Conservation (phyloP, 495 filamentous ascomycete genomes). For the Lasiosphaeris hirsuta region DNA sequence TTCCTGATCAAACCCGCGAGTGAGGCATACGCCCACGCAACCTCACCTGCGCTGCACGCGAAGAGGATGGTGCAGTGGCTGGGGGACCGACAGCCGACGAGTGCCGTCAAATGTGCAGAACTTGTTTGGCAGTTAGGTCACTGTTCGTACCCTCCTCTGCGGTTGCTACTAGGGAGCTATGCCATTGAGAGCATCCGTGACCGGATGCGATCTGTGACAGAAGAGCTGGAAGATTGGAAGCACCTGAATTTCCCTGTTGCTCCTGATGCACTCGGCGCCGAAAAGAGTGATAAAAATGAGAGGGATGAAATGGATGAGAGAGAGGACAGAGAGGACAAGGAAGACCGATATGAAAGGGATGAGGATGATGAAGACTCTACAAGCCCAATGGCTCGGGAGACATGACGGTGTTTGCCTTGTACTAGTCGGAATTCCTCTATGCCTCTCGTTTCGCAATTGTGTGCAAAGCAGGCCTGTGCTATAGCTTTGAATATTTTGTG, state of each 20-base stretch:
- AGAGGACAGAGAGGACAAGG: constrained; percentile 25
- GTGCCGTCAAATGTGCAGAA: constrained; percentile 90
- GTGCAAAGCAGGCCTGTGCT: no score
- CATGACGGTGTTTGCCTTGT: background rate
- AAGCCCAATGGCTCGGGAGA: constrained; percentile 11
- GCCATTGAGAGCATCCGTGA: constrained; percentile 95
- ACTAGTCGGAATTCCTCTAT: no score
- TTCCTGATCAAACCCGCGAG: constrained; percentile 85
- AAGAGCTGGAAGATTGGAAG: constrained; percentile 94
- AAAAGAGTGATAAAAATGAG: constrained; percentile 20
- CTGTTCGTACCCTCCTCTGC: constrained; percentile 82
- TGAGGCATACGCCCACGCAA: constrained; percentile 72
- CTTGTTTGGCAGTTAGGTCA: constrained; percentile 94
- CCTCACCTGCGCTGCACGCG: constrained; percentile 81
- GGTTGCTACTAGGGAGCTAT: constrained; percentile 83
- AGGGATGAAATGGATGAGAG: constrained; percentile 11
- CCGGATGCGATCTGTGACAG: constrained; percentile 80
- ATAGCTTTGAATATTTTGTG: no score
- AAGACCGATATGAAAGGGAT: constrained; percentile 31
- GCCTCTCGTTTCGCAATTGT: no score
- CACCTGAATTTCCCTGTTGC: constrained; percentile 61
- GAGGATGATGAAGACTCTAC: constrained; percentile 19
- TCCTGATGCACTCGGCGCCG: constrained; percentile 26
- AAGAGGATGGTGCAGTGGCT: constrained; percentile 95
- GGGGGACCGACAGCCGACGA: constrained; percentile 85